phyloP scores from a whole-genome alignment of 176 grass and related monocot species.

The Miscanthus lutarioriparius region DNA sequence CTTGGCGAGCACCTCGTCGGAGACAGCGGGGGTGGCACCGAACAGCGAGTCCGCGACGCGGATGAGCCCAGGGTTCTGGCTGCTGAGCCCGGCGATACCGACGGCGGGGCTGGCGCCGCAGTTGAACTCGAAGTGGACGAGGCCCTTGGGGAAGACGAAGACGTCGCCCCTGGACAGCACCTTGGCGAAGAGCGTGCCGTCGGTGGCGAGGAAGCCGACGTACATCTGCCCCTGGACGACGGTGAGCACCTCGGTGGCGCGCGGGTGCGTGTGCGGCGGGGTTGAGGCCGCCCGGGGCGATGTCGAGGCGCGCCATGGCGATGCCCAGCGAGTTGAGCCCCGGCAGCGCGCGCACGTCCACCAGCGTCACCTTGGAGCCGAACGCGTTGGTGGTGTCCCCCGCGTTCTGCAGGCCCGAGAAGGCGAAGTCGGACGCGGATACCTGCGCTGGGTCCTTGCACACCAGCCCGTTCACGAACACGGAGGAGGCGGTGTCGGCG shows the following conservation, averaged over 20 bases:
- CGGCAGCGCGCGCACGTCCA: not conserved
- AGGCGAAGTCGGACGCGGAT: conserved; percentile 16
- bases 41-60: conserved; percentile 42
- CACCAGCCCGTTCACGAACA: conserved; percentile 44
- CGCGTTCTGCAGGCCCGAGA: conserved; percentile 29
- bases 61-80: conserved; percentile 43
- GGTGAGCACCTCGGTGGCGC: conserved; percentile 50
- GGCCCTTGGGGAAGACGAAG: conserved; percentile 49
- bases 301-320: conserved; percentile 46
- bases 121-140: conserved; percentile 54
- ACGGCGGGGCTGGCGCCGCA: not conserved
- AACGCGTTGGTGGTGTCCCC: conserved; percentile 45
- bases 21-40: conserved; percentile 24
- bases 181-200: conserved; percentile 25
- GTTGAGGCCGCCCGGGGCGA: conserved; percentile 39
- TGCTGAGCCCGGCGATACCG: conserved; percentile 32
- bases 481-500: conserved; percentile 8
- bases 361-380: conserved; percentile 45
- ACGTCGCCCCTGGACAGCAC: conserved; percentile 22
- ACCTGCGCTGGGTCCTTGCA: conserved; percentile 45
- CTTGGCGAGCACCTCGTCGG: conserved; percentile 41
- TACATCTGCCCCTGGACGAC: conserved; percentile 44
- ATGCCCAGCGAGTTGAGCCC: conserved; percentile 54
- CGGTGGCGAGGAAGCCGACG: conserved; percentile 40
- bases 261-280: conserved; percentile 57